Conservation (phyloP, 371 early-diverging fungal genomes). For the Massospora cicadina region DNA sequence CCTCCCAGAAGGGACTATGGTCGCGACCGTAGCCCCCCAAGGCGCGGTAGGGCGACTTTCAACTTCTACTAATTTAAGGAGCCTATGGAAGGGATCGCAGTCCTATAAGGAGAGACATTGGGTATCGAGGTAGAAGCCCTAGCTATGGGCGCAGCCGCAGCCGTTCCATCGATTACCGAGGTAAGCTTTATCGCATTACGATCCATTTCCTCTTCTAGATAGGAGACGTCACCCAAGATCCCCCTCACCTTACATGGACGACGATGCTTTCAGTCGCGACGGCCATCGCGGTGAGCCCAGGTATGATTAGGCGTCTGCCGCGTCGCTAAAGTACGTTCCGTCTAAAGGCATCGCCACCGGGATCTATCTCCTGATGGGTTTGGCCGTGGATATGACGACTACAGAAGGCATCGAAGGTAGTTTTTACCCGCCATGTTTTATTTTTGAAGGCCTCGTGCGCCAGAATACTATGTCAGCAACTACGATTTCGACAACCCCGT, state of each 20-base stretch:
- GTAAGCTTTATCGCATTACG: not conserved
- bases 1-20: not conserved
- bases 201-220: not conserved
- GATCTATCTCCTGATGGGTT: not conserved
- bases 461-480: conserved; percentile 4
- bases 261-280: not conserved
- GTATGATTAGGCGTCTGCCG: not conserved
- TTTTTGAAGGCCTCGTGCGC: not conserved
- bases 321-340: not conserved
- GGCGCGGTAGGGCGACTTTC: not conserved
- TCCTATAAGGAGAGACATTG: not conserved
- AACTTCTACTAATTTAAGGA: not conserved
- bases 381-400: not conserved
- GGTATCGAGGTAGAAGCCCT: not conserved
- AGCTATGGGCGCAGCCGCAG: not conserved
- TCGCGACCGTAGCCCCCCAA: not conserved
- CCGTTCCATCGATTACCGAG: not conserved
- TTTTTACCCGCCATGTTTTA: not conserved
- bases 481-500: conserved; percentile 2
- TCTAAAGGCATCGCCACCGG: not conserved
- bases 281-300: not conserved
- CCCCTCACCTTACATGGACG: not conserved
- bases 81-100: not conserved
- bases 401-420: not conserved
- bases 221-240: not conserved